Base-by-base conservation (phyloP, 2,329 filamentous ascomycete genomes). In the Fusarium metavorans region DNA sequence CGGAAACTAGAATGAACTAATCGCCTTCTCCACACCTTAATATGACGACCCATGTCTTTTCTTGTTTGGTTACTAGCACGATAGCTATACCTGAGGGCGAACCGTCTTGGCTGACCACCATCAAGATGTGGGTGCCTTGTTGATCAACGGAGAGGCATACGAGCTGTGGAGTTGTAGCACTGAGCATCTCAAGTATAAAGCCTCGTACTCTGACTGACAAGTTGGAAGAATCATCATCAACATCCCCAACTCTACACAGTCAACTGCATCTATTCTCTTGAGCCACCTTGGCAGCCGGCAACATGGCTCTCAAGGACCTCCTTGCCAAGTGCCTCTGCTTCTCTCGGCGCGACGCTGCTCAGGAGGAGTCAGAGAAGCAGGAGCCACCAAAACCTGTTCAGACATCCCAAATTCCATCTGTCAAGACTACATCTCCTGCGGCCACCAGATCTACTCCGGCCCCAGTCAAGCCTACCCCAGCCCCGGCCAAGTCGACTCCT, bases 261-360 rank as follows among this genome's bases (percentile, higher is more conserved):
- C 54, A 37, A 57, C 34, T 37, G 2, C 25, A 27, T 18, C 16
- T 13, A 14, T 7, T 18, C 8, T 27, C 30, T 30, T 18, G 5
- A n/a, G 58, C 6, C 20, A 45, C 9, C 27, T 16, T 16, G 58
- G 43, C 14, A 50, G 2, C 20, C 14, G 30, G 1, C 11, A 39
- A 39, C 18, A 74, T 74, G 71, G 35, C 50, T 23, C 60, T 56
- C 7, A 74, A 68, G 64, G 35, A 62, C 10, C 20, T 66, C 41
- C 20, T 74, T 5, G 32, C 39, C 23, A 74, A 74, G 27, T 63
- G 39, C 25, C 35, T 70, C 11, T 34, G 25, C 8, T 60, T 68
- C 4, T 39, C 45, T 39, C 52, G 39, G 5, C 41, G 39, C 45
- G 67, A 20, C 56, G 61, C 39, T 41, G 10, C 32, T 6, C 60